Conservation (phyloP, 306 rosid genomes). For the Sindora glabra region DNA sequence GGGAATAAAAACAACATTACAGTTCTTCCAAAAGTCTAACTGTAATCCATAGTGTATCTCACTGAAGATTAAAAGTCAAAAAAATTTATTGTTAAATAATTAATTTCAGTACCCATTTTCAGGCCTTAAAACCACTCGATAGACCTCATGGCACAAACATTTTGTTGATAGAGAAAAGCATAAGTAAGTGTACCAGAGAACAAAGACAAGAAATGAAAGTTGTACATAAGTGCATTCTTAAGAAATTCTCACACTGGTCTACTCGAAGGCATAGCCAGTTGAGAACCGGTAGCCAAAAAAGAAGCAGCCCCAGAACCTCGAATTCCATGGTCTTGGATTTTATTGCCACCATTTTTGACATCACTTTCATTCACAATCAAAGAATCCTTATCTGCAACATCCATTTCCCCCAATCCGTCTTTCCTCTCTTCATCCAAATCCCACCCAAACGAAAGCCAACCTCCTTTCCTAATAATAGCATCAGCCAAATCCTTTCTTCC, state of each 20-base stretch:
- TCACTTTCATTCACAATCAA: background rate
- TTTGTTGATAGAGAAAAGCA: background rate
- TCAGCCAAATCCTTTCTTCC: constrained; percentile 81
- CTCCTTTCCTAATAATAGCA: constrained; percentile 59
- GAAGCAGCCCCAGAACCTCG: constrained; percentile 19
- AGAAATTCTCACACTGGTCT: constrained; percentile 60
- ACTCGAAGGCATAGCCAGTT: constrained; percentile 25
- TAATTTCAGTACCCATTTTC: background rate
- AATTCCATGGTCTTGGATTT: constrained; percentile 10
- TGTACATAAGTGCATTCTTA: background rate
- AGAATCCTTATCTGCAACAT: background rate
- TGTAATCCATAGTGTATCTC: background rate
- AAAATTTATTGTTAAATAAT: background rate
- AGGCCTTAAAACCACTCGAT: constrained; percentile 2
- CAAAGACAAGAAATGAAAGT: background rate
- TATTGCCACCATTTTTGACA: constrained; percentile 9
- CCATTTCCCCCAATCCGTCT: background rate
- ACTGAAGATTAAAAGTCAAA: background rate
- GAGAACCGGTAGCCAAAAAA: constrained; percentile 14
- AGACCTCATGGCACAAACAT: background rate
- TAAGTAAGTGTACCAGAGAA: background rate
- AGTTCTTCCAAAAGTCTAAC: background rate
- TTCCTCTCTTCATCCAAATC: constrained; percentile 35
- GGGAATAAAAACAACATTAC: too few species aligned
- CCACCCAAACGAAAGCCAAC: constrained; percentile 93